phyloP scores from a whole-genome alignment of 2,329 filamentous ascomycete species.

The Arthroderma uncinatum region DNA sequence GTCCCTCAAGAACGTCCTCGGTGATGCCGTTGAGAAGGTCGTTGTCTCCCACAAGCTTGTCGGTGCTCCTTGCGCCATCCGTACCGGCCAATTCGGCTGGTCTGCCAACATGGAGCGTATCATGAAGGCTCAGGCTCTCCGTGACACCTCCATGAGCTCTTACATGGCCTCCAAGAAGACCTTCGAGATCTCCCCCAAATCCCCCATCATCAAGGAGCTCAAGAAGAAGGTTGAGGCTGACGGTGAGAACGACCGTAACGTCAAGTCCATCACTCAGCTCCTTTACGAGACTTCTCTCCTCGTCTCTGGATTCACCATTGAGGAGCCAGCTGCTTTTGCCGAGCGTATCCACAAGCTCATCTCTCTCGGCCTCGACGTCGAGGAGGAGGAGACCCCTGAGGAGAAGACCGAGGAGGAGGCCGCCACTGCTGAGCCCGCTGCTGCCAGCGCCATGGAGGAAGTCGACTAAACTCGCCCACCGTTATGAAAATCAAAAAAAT shows the following conservation, averaged over 20 bases:
- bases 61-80: conserved; percentile 91
- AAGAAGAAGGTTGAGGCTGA: conserved; percentile 98
- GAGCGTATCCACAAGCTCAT: conserved; percentile 99
- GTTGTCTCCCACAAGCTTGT: conserved; percentile 97
- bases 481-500: not conserved
- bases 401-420: conserved; percentile 49
- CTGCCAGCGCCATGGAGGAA: conserved; percentile 98
- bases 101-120: conserved; percentile 99
- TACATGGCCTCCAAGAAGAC: conserved; percentile 99
- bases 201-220: conserved; percentile 93
- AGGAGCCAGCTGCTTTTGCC: conserved; percentile 93
- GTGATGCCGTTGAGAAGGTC: conserved; percentile 99
- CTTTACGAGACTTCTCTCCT: conserved; percentile 98
- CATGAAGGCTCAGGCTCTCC: conserved; percentile 99
- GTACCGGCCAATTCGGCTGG: conserved; percentile 99
- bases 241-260: conserved; percentile 95
- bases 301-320: conserved; percentile 98
- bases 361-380: conserved; percentile 91
- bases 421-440: conserved; percentile 52
- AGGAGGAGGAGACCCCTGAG: conserved; percentile 65
- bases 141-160: conserved; percentile 98
- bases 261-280: conserved; percentile 97
- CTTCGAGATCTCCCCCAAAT: conserved; percentile 99
- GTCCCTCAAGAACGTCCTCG: conserved; percentile 96
- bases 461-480: conserved; percentile 61